A percentile compares a stretch with the other conserved stretches of the same genome.
These are phyloP conservation scores for Termitomyces sp. DNA, from an alignment of 768 basidiomycete genomes.

Conservation along the genomic window DNA sequence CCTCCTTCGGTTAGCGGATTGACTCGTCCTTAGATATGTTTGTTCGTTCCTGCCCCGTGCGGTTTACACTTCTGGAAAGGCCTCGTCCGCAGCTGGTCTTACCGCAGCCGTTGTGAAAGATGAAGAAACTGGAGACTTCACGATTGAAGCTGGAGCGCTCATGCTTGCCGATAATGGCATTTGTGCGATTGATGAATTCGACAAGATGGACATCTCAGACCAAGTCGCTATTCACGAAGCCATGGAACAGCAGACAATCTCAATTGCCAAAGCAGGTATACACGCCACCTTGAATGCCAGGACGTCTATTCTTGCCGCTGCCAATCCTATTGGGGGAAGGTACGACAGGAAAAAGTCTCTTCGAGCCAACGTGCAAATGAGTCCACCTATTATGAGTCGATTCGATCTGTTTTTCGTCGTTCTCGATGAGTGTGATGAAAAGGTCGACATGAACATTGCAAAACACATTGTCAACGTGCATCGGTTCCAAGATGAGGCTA, in stretches of 20 bases:
- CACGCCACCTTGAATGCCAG: constrained; percentile 98
- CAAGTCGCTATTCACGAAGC: constrained; percentile 99
- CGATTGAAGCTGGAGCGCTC: constrained; percentile 97
- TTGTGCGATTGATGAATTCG: constrained; percentile 99
- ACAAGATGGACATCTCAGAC: constrained; percentile 99
- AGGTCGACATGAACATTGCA: constrained; percentile 89
- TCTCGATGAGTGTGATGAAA: constrained; percentile 93
- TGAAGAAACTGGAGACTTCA: constrained; percentile 98
- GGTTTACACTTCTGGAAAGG: constrained; percentile 99
- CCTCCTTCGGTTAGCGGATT: not conserved
- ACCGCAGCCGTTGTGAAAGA: constrained; percentile 98
- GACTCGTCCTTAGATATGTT: constrained; percentile 65
- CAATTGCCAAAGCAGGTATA: constrained; percentile 98
- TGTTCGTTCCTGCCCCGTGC: constrained; percentile 97
- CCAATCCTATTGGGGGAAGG: constrained; percentile 95
- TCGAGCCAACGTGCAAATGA: constrained; percentile 94
- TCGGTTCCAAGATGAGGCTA: constrained; percentile 90
- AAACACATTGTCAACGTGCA: constrained; percentile 98
- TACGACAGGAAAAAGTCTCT: constrained; percentile 95
- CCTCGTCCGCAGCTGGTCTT: constrained; percentile 96
- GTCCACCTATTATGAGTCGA: constrained; percentile 97
- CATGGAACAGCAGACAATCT: constrained; percentile 99
- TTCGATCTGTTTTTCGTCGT: constrained; percentile 99
- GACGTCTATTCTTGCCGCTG: constrained; percentile 95
- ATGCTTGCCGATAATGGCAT: constrained; percentile 99